phyloP scores from a whole-genome alignment of 2,329 filamentous ascomycete species.

The Penicillium sp. region DNA sequence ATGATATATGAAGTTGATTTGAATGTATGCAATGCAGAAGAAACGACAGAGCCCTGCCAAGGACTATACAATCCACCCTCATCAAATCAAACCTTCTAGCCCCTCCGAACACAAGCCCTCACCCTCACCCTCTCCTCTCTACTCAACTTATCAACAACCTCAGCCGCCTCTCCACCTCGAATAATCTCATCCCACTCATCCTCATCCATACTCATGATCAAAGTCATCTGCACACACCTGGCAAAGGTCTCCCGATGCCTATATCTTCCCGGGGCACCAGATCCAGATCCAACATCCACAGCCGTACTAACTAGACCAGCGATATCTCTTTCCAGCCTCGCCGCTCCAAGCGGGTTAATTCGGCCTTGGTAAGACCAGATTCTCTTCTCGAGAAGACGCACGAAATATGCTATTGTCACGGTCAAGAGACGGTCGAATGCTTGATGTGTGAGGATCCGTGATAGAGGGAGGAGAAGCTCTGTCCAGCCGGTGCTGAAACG shows the following conservation, averaged over 20 bases:
- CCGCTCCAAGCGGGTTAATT: conserved; percentile 76
- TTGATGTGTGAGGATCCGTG: conserved; percentile 74
- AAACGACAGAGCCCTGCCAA: too few species aligned
- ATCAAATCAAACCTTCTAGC: background rate
- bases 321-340: conserved; percentile 80
- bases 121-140: conserved; percentile 72
- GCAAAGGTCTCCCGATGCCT: conserved; percentile 73
- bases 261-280: conserved; percentile 57
- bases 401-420: conserved; percentile 70
- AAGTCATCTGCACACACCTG: conserved; percentile 73
- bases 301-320: conserved; percentile 63
- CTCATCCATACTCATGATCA: conserved; percentile 91
- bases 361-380: conserved; percentile 77
- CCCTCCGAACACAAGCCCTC: conserved; percentile 46
- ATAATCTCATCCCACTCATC: conserved; percentile 86
- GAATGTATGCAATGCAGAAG: background rate
- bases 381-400: conserved; percentile 79
- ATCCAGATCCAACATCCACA: conserved; percentile 37
- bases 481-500: conserved; percentile 87
- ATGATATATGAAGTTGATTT: too few species aligned
- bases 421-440: conserved; percentile 76
- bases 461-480: conserved; percentile 77
- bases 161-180: conserved; percentile 45
- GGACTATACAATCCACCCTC: background rate
- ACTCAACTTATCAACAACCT: conserved; percentile 63